These are phyloP conservation scores for Albatrellus ellisii DNA, from an alignment of 768 basidiomycete genomes.

Conservation along the genomic window DNA sequence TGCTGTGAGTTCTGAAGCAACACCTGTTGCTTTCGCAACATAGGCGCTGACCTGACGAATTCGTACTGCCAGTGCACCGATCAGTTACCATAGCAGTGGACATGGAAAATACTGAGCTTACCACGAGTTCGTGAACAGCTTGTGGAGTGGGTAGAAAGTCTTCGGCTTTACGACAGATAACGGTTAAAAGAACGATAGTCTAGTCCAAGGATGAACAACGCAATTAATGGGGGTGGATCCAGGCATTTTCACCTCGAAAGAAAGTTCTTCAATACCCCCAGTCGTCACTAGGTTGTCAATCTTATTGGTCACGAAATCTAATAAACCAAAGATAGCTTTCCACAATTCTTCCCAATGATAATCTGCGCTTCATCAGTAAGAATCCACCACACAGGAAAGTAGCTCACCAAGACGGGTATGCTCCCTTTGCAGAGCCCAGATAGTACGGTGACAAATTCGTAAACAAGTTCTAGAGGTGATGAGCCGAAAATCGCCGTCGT, in stretches of 20 bases:
- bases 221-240: neutral
- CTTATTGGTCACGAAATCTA: slow-evolving; percentile 44
- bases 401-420: slow-evolving; percentile 39
- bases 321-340: slow-evolving; percentile 38
- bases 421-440: slow-evolving; percentile 45
- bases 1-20: slow-evolving; percentile 29
- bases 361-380: slow-evolving; percentile 23
- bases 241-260: slow-evolving; percentile 34
- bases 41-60: slow-evolving; percentile 39
- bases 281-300: slow-evolving; percentile 37
- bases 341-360: slow-evolving; percentile 60
- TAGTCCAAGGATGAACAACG: slow-evolving; percentile 12
- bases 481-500: neutral
- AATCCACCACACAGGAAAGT: neutral
- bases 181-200: slow-evolving; percentile 42
- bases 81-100: neutral
- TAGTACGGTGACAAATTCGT: slow-evolving; percentile 35
- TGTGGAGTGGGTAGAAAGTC: slow-evolving; percentile 37
- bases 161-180: slow-evolving; percentile 39
- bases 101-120: slow-evolving; percentile 22
- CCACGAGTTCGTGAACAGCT: slow-evolving; percentile 48
- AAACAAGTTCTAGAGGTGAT: slow-evolving; percentile 34
- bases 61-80: slow-evolving; percentile 36
- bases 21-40: slow-evolving; percentile 32
- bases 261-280: slow-evolving; percentile 37